These are phyloP conservation scores for Lachancea kluyveri DNA, from an alignment of 805 yeast species.

Conservation along the genomic window DNA sequence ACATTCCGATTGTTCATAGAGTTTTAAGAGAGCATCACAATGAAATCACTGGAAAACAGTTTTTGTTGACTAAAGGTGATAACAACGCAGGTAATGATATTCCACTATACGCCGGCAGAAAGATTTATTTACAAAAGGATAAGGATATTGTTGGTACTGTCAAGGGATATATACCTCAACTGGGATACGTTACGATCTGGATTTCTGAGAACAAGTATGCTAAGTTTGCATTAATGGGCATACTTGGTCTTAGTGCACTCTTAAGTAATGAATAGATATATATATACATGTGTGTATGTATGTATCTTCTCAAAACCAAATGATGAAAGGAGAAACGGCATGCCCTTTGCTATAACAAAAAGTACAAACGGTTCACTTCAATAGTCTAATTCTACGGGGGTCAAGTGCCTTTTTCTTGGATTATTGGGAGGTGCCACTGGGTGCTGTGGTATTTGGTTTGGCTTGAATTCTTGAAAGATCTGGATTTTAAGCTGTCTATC, in stretches of 20 bases:
- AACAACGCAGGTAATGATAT: conserved; percentile 91
- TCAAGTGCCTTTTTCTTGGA: conserved; percentile 21
- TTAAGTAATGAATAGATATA: conserved; percentile 44
- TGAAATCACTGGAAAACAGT: conserved; percentile 42
- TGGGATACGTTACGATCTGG: conserved; percentile 88
- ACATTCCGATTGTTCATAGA: conserved; percentile 95
- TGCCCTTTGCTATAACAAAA: neutral
- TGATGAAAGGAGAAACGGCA: neutral
- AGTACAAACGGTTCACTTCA: conserved; percentile 8
- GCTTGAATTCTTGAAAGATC: conserved; percentile 32
- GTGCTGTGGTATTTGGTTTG: conserved; percentile 15
- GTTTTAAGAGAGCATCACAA: conserved; percentile 74
- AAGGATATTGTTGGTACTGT: conserved; percentile 85
- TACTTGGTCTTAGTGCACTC: conserved; percentile 65
- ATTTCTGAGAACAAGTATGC: conserved; percentile 84
- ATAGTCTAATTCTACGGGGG: conserved; percentile 31
- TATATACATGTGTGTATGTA: conserved; percentile 1
- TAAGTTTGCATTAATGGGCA: conserved; percentile 69
- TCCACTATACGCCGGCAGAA: conserved; percentile 71
- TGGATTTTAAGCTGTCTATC: conserved; percentile 23
- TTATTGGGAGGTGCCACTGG: conserved; percentile 13
- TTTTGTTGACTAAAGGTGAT: conserved; percentile 90
- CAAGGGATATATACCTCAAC: conserved; percentile 81
- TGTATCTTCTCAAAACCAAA: neutral
- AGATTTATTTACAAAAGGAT: conserved; percentile 68